Percentiles rank a stretch among this genome's conserved stretches.
Evolutionary conservation across 2,329 filamentous ascomycete species (phyloP).

Genomic region (Talaromyces sp.): DNA sequence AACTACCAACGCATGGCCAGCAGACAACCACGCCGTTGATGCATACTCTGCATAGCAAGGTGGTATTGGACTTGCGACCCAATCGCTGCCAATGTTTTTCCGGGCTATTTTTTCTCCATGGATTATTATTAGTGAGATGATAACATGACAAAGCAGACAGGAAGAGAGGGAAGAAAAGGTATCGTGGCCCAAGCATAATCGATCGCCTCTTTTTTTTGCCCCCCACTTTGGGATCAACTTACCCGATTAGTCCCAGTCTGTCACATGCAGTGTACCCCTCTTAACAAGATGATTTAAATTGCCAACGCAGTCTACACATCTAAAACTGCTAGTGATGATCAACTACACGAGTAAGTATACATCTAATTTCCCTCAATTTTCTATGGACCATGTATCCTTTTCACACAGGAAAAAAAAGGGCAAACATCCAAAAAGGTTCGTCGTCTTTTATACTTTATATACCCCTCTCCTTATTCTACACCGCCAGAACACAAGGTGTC

Average conservation of each 20-base stretch:
- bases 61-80: background rate
- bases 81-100: background rate
- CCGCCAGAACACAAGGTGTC: background rate
- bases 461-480: background rate
- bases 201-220: background rate
- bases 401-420: background rate
- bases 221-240: background rate
- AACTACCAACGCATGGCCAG: slow-evolving; percentile 2
- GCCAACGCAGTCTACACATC: background rate
- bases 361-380: background rate
- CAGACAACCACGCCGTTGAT: background rate
- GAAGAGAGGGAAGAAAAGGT: background rate
- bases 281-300: background rate
- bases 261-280: background rate
- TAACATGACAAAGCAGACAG: background rate
- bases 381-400: background rate
- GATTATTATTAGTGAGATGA: background rate
- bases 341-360: background rate
- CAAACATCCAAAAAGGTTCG: background rate
- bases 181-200: background rate
- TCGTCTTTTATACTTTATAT: background rate
- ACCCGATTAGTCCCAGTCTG: background rate
- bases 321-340: background rate
- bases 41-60: background rate
- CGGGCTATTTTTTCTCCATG: background rate